phyloP scores from a whole-genome alignment of 441 rosid genomes.

The California macrophylla region DNA sequence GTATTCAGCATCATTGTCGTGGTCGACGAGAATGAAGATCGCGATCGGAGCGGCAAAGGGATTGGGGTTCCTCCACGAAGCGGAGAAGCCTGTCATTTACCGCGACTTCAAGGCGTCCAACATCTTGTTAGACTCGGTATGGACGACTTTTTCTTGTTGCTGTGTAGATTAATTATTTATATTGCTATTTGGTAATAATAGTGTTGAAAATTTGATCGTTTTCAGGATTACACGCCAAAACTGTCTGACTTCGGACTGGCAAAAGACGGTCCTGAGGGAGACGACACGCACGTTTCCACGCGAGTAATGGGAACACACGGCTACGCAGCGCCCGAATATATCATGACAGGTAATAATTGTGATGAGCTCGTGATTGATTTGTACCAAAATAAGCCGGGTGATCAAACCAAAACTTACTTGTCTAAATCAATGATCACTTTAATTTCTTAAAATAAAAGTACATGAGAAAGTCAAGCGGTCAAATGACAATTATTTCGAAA shows the following conservation, averaged over 20 bases:
- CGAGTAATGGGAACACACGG: constrained; percentile 70
- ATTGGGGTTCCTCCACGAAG: constrained; percentile 49
- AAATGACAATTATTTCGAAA: too few species aligned
- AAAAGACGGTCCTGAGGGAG: constrained; percentile 64
- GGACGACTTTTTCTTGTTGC: too few species aligned
- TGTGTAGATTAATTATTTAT: too few species aligned
- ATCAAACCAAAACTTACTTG: too few species aligned
- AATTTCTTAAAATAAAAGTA: too few species aligned
- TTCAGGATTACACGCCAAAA: constrained; percentile 51
- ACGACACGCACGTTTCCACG: constrained; percentile 60
- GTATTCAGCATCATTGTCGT: constrained; percentile 46
- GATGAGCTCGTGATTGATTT: too few species aligned
- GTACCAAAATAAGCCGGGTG: too few species aligned
- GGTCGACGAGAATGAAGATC: constrained; percentile 61
- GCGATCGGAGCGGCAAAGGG: constrained; percentile 65
- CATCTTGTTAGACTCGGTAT: constrained; percentile 49
- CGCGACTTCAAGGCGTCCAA: constrained; percentile 64
- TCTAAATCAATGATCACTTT: too few species aligned
- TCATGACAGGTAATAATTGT: constrained; percentile 50
- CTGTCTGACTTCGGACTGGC: constrained; percentile 64
- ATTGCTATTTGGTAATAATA: too few species aligned
- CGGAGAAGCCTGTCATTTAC: constrained; percentile 52
- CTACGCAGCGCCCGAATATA: constrained; percentile 66
- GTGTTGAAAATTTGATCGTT: too few species aligned
- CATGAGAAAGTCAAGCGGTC: too few species aligned